Percentiles rank a stretch among this genome's conserved stretches.
phyloP scores from a whole-genome alignment of 1,139 yeast genomes.

The Candida sanyaensis region DNA sequence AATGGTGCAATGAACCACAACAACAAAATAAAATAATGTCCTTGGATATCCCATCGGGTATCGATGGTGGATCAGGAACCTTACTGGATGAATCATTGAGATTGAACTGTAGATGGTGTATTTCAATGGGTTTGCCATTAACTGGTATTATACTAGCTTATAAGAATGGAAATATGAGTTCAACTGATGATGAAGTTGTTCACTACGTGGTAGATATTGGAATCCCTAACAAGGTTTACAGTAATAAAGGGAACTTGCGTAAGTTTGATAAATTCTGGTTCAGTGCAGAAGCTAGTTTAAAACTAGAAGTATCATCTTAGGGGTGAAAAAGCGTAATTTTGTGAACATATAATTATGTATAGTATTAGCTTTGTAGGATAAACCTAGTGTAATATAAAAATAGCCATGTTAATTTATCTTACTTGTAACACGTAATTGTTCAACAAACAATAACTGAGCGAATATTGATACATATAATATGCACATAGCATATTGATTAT shows the following conservation, averaged over 20 bases:
- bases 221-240: constrained; percentile 55
- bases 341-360: too few species aligned
- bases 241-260: constrained; percentile 39
- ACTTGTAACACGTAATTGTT: too few species aligned
- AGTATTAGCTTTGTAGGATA: too few species aligned
- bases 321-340: background rate
- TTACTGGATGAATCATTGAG: constrained; percentile 32
- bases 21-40: constrained; percentile 58
- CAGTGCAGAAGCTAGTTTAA: constrained; percentile 36
- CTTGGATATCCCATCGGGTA: constrained; percentile 80
- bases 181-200: constrained; percentile 30
- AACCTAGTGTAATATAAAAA: too few species aligned
- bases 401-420: too few species aligned
- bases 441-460: too few species aligned
- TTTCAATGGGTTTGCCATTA: constrained; percentile 75
- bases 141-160: constrained; percentile 67
- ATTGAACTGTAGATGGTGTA: constrained; percentile 51
- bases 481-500: too few species aligned
- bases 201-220: constrained; percentile 78
- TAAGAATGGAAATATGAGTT: constrained; percentile 39
- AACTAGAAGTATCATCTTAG: constrained; percentile 21
- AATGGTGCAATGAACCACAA: constrained; percentile 68
- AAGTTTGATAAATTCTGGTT: constrained; percentile 49
- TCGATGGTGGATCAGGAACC: constrained; percentile 83
- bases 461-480: too few species aligned